Percentiles rank a stretch among this genome's conserved stretches.
These are phyloP conservation scores for Mycena filopes DNA, from an alignment of 768 basidiomycete genomes.

Conservation along the genomic window DNA sequence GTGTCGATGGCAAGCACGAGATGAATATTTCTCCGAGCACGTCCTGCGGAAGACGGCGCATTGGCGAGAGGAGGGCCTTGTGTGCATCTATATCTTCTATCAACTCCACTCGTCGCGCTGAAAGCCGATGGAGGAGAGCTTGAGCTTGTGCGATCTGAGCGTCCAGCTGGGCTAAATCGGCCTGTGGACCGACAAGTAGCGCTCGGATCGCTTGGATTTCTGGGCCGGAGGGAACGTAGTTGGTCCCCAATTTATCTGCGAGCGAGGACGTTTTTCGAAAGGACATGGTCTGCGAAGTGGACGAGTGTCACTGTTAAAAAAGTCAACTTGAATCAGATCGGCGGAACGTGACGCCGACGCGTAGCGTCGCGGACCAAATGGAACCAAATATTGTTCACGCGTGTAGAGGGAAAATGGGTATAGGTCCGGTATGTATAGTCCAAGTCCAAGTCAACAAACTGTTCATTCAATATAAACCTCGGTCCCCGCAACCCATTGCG, in stretches of 20 bases:
- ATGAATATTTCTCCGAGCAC: slow-evolving; percentile 14
- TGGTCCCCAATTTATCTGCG: neutral
- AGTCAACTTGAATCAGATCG: no score
- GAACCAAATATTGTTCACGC: no score
- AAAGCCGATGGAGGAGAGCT: neutral
- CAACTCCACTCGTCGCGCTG: neutral
- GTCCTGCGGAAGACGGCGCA: slow-evolving; percentile 9
- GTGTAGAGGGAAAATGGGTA: no score
- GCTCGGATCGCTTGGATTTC: neutral
- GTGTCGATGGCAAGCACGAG: slow-evolving; percentile 1
- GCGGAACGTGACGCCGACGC: no score
- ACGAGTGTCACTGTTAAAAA: no score
- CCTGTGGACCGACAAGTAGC: neutral
- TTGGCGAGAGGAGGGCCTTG: slow-evolving; percentile 6
- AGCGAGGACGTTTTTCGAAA: no score
- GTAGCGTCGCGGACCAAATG: no score
- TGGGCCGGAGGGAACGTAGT: slow-evolving; percentile 6
- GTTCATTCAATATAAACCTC: slow-evolving; percentile 59
- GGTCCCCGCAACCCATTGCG: slow-evolving; percentile 57
- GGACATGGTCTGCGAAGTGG: no score
- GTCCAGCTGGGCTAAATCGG: neutral
- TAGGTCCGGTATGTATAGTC: no score
- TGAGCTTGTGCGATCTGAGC: neutral
- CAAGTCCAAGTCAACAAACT: no score
- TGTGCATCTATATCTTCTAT: slow-evolving; percentile 4